These are phyloP conservation scores for Cladosporium austrohemisphaericum DNA, from an alignment of 2,329 filamentous ascomycete species.

Conservation along the genomic window DNA sequence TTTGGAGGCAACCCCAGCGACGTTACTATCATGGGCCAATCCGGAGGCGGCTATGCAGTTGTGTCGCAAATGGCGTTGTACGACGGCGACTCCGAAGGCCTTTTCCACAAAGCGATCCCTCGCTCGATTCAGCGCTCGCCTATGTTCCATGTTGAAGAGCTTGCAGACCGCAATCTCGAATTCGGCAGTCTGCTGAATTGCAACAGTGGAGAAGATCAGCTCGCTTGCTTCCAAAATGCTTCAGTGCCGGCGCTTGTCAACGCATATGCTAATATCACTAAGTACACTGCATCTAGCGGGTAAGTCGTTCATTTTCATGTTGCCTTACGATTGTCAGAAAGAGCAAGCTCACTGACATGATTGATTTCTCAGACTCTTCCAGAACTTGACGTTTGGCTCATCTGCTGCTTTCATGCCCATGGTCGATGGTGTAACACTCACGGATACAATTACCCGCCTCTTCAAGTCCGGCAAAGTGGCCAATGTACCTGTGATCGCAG, in stretches of 20 bases:
- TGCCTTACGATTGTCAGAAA: too few relatives aligned
- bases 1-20: conserved; percentile 36
- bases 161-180: conserved; percentile 4
- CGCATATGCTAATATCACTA: neutral
- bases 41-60: conserved; percentile 45
- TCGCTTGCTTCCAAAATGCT: conserved; percentile 4
- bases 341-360: neutral
- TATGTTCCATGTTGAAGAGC: conserved; percentile 1
- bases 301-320: neutral
- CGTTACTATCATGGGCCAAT: conserved; percentile 36
- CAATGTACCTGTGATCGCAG: conserved; percentile 4
- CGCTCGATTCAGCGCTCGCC: conserved; percentile 6
- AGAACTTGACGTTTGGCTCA: conserved; percentile 4
- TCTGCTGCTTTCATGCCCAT: neutral
- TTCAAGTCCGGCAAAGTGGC: conserved; percentile 10
- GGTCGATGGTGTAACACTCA: conserved; percentile 1
- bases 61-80: conserved; percentile 11
- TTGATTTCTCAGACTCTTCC: neutral
- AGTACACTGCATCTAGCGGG: conserved; percentile 3
- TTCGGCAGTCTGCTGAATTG: conserved; percentile 3
- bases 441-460: conserved; percentile 5
- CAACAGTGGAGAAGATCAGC: neutral
- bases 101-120: conserved; percentile 9
- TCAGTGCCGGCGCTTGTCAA: conserved; percentile 1
- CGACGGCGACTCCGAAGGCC: conserved; percentile 1